Evolutionary conservation across 345 rosid genomes (phyloP), one percentile per base, ranked within the genome.

Genomic region (Alliaria petiolata): DNA sequence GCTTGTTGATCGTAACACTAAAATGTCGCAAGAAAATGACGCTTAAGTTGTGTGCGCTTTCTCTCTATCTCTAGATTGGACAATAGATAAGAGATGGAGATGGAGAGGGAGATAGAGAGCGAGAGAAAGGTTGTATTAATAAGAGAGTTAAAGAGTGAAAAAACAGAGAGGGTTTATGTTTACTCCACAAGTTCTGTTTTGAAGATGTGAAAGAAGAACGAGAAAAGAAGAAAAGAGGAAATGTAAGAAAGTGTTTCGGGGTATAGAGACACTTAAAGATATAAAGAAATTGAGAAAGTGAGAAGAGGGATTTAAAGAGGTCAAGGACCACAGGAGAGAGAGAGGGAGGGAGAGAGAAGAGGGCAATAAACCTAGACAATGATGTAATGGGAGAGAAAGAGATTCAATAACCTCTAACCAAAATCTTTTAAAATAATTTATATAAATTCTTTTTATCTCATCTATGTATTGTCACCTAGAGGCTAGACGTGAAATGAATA

Each of bases 251-350:
- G 52, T 15, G 71, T 25, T 55, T 71, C 55, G 33, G 50, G 40
- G 59, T 49, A 7, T 43, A 33, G 38, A 74, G 60, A 74, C 28
- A 57, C 61, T 74, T 31, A 31, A 17, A 57, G 78, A 72, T 79
- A 78, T 75, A 81, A 82, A 83, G 81, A 78, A 75, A 42, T 38
- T 67, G 62, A 75, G 87, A 77, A 80, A 78, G 79, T 69, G 86
- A 74, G 76, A 43, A 81, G 84, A 79, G 87, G 62, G 79, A 70
- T 72, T 89, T 85, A 90, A 85, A 85, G 91, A 81, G 84, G 73
- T 43, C 33, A 56, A 82, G 89, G 92, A 84, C 88, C 89, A 85
- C 88, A 56, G 2, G n/a, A 34, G 67, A 62, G 28, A 17, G 26
- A 43, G 46, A 22, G 16, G 14, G 15, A 43, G 46, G 22, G 36